Percentiles rank a stretch among this genome's conserved stretches.
phyloP scores from a whole-genome alignment of 768 basidiomycete genomes.

The Termitomyces titanicus region DNA sequence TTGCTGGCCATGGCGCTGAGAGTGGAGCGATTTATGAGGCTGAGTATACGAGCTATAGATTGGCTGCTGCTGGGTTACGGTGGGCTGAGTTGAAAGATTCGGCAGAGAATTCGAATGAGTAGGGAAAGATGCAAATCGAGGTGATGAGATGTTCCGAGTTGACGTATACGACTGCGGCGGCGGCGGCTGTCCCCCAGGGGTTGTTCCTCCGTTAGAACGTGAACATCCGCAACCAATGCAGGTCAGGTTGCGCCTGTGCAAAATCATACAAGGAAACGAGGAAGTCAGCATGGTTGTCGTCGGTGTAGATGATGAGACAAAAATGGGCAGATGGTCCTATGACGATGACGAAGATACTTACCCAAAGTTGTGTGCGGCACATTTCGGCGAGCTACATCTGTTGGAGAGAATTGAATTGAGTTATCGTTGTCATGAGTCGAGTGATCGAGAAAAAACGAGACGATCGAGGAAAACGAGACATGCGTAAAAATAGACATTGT shows the following conservation, averaged over 20 bases:
- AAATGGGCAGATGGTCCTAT: neutral
- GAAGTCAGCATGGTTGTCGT: constrained; percentile 37
- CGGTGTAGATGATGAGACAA: constrained; percentile 11
- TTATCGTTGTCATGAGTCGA: constrained; percentile 7
- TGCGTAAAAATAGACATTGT: constrained; percentile 18
- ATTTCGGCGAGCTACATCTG: constrained; percentile 66
- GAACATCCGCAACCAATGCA: constrained; percentile 79
- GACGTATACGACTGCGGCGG: constrained; percentile 25
- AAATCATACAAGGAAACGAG: constrained; percentile 44
- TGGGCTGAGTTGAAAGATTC: neutral
- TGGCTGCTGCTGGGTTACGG: constrained; percentile 3
- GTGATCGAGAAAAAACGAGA: constrained; percentile 12
- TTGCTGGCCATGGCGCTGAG: constrained; percentile 2
- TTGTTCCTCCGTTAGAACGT: constrained; percentile 34
- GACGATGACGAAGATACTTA: constrained; percentile 35
- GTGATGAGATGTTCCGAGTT: constrained; percentile 22
- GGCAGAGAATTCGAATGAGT: constrained; percentile 1
- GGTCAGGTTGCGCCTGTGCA: constrained; percentile 66
- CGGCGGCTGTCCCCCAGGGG: constrained; percentile 16
- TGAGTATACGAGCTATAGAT: constrained; percentile 14
- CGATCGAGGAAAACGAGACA: constrained; percentile 19
- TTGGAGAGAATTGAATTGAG: constrained; percentile 17
- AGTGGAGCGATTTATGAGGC: constrained; percentile 10
- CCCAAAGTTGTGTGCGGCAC: constrained; percentile 86
- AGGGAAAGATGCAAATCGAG: constrained; percentile 28